Conservation (phyloP, 2,329 filamentous ascomycete species). For the Talaromyces sp. region DNA sequence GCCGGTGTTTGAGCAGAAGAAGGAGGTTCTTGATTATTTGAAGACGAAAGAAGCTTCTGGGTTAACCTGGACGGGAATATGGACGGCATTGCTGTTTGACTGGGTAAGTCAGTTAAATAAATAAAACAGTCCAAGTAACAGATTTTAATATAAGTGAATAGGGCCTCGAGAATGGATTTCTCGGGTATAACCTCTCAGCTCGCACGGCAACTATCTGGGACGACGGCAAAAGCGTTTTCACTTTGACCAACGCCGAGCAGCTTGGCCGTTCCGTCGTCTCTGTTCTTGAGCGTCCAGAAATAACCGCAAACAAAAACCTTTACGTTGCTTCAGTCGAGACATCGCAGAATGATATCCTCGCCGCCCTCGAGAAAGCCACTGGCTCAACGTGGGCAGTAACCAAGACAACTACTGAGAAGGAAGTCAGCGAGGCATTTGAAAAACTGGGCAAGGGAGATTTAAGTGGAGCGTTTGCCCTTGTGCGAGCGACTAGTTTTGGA, state of each 20-base stretch:
- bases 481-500: slow-evolving; percentile 17
- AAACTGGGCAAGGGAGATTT: slow-evolving; percentile 20
- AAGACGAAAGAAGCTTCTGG: slow-evolving; percentile 39
- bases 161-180: slow-evolving; percentile 44
- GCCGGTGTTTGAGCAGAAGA: slow-evolving; percentile 21
- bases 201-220: slow-evolving; percentile 53
- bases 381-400: slow-evolving; percentile 47
- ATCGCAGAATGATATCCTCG: slow-evolving; percentile 53
- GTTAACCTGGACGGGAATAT: slow-evolving; percentile 56
- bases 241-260: slow-evolving; percentile 45
- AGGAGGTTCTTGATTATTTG: slow-evolving; percentile 45
- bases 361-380: slow-evolving; percentile 47
- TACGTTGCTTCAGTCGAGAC: slow-evolving; percentile 53
- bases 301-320: slow-evolving; percentile 55
- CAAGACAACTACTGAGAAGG: slow-evolving; percentile 23
- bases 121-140: not conserved
- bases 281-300: slow-evolving; percentile 43
- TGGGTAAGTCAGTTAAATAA: slow-evolving; percentile 31
- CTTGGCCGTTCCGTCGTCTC: slow-evolving; percentile 49
- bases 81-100: slow-evolving; percentile 57
- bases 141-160: slow-evolving; percentile 13
- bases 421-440: slow-evolving; percentile 13
- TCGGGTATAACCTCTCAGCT: slow-evolving; percentile 46
- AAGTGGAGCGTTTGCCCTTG: slow-evolving; percentile 17
- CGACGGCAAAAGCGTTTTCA: slow-evolving; percentile 49